A percentile compares a stretch with the other conserved stretches of the same genome.
Conservation (phyloP, 495 filamentous ascomycete species). For the Aspergillus taichungensis region DNA sequence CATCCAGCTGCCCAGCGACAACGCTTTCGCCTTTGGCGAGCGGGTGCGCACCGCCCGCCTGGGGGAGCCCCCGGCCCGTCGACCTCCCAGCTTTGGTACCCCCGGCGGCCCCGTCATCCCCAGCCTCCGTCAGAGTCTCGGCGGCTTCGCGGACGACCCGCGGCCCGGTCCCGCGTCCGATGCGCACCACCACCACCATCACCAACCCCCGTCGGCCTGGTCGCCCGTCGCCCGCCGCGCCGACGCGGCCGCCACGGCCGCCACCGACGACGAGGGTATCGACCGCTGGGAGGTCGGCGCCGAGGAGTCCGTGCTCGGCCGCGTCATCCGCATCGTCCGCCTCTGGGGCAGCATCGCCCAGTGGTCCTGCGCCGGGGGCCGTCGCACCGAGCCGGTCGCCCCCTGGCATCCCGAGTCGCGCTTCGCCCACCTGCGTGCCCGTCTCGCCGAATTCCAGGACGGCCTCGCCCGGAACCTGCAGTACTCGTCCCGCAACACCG, state of each 20-base stretch:
- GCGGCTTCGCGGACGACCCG: constrained; percentile 32
- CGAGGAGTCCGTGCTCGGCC: constrained; percentile 63
- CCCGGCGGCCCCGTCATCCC: constrained; percentile 36
- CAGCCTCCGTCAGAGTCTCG: constrained; percentile 37
- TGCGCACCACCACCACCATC: constrained; percentile 19
- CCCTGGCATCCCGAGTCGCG: constrained; percentile 57
- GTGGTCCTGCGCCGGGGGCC: constrained; percentile 66
- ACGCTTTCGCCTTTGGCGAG: constrained; percentile 42
- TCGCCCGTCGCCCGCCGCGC: constrained; percentile 46
- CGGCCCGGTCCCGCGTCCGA: constrained; percentile 21
- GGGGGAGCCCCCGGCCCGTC: constrained; percentile 28
- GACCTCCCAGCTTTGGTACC: constrained; percentile 34
- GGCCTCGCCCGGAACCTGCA: constrained; percentile 60
- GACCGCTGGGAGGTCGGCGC: constrained; percentile 49
- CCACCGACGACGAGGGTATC: constrained; percentile 50
- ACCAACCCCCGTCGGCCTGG: constrained; percentile 28
- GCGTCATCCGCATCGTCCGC: constrained; percentile 68
- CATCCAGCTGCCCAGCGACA: constrained; percentile 41
- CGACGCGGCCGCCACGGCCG: constrained; percentile 31
- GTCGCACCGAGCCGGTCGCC: constrained; percentile 45
- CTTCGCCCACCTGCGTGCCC: constrained; percentile 50
- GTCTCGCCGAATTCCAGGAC: constrained; percentile 57
- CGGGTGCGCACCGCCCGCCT: constrained; percentile 38
- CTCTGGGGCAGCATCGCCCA: constrained; percentile 71
- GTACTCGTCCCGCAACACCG: constrained; percentile 67